A percentile compares a stretch with the other conserved stretches of the same genome.
Evolutionary conservation across 2,329 filamentous ascomycete species (phyloP).

Genomic region (Sporothrix luriei): DNA sequence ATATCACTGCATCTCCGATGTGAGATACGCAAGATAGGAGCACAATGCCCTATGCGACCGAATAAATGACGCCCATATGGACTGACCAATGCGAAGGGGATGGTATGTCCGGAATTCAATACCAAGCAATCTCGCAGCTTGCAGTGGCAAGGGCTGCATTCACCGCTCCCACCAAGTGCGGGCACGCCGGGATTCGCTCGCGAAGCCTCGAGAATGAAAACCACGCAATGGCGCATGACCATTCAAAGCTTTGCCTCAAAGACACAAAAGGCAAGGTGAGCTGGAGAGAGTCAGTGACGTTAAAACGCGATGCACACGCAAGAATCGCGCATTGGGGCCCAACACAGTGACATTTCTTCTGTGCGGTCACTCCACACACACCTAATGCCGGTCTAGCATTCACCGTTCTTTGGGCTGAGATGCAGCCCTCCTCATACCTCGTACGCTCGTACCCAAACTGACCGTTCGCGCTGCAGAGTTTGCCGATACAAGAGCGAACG

Average conservation of each 20-base stretch:
- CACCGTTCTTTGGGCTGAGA: slow-evolving; percentile 33
- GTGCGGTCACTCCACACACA: background rate
- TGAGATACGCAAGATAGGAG: slow-evolving; percentile 10
- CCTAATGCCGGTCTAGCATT: background rate
- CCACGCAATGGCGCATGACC: slow-evolving; percentile 11
- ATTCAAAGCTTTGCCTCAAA: background rate
- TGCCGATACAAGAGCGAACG: slow-evolving; percentile 1
- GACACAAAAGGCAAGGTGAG: background rate
- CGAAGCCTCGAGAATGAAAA: background rate
- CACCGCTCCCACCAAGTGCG: background rate
- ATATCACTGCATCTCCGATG: slow-evolving; percentile 19
- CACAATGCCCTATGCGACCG: background rate
- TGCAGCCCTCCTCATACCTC: slow-evolving; percentile 28
- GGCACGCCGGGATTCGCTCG: background rate
- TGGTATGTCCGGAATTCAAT: background rate
- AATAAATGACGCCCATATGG: background rate
- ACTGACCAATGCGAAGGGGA: background rate
- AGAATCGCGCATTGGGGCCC: slow-evolving; percentile 24
- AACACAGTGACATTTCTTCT: slow-evolving; percentile 5
- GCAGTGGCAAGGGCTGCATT: background rate
- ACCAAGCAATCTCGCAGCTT: background rate
- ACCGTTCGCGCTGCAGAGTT: slow-evolving; percentile 14
- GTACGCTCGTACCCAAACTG: slow-evolving; percentile 19
- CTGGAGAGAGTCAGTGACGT: background rate
- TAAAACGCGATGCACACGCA: background rate